Evolutionary conservation across 2,329 filamentous ascomycete genomes (phyloP), one percentile per base, ranked within the genome.

Genomic region (Trichoderma hamatum): DNA sequence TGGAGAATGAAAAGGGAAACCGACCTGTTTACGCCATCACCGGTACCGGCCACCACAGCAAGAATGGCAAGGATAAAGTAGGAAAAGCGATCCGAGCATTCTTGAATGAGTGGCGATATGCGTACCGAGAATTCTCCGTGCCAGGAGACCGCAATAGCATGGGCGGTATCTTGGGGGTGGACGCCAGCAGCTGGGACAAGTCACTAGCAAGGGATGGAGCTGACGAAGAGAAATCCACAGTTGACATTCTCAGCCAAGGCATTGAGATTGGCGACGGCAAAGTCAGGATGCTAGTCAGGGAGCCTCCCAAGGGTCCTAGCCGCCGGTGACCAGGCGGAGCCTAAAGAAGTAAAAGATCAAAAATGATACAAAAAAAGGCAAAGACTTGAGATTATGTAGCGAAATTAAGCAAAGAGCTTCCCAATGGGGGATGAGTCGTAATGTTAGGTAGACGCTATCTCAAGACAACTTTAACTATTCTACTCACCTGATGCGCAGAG

Each of bases 61-160:
- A 98, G 84, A 97, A 97, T 77, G 95, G 96, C 75, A 98, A 98
- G 80, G 96, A 99, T 81, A 99, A 99, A 82, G 93, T 99, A 43
- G 95, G 95, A 77, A 97, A 97, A 81, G 94, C 94, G 1, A 90
- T 98, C 71, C 90, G 96, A 67, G 89, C 88, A 73, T 98, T 96
- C 82, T 83, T 99, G 67, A 96, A 95, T 77, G 95, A 98, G 78
- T 97, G 94, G 94, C 89, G 93, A 71, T 99, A 97, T 78, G 92
- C 93, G 0, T 99, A 95, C 81, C 91, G 95, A 67, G 96, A 99
- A 80, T 99, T 99, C 80, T 96, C 92, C 46, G 94, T 97, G 11
- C 94, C 94, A 2, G 95, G 95, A n/a, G 96, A 98, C 79, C 88
- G 93, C 67, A 90, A 90, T 78, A 90, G 86, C 77, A 89, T 90